phyloP scores from a whole-genome alignment of 495 filamentous ascomycete species.

The Neurospora sp. region DNA sequence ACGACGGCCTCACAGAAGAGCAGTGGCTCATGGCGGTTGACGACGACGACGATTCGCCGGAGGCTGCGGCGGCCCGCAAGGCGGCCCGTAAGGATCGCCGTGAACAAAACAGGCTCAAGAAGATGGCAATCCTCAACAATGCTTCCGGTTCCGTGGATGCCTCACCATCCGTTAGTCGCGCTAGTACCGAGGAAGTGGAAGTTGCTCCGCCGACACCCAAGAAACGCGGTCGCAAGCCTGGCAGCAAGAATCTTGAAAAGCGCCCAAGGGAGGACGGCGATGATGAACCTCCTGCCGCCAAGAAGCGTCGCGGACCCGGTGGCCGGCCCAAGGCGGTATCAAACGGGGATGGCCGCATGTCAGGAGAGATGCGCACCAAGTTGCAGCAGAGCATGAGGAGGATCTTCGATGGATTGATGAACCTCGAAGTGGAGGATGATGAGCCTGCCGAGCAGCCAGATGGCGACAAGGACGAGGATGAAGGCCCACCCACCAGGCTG shows the following conservation, averaged over 20 bases:
- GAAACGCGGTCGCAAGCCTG: conserved; percentile 72
- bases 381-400: conserved; percentile 66
- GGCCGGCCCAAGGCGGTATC: conserved; percentile 50
- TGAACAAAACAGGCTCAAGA: conserved; percentile 61
- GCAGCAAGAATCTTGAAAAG: conserved; percentile 55
- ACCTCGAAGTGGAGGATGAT: conserved; percentile 61
- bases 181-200: conserved; percentile 62
- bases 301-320: conserved; percentile 59
- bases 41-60: conserved; percentile 86
- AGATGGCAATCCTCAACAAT: conserved; percentile 30
- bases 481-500: conserved; percentile 46
- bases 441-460: conserved; percentile 23
- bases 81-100: conserved; percentile 72
- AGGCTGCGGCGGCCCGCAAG: conserved; percentile 85
- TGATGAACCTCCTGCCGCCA: conserved; percentile 68
- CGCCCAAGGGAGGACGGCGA: conserved; percentile 82
- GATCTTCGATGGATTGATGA: conserved; percentile 69
- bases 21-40: conserved; percentile 93
- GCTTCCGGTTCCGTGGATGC: conserved; percentile 42
- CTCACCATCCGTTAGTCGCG: conserved; percentile 65
- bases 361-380: conserved; percentile 42
- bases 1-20: conserved; percentile 95
- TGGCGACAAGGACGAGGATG: conserved; percentile 21
- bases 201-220: conserved; percentile 33
- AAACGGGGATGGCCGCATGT: conserved; percentile 19